Conservation (phyloP, 352 stramenopile genomes). For the Phytophthora megakarya region DNA sequence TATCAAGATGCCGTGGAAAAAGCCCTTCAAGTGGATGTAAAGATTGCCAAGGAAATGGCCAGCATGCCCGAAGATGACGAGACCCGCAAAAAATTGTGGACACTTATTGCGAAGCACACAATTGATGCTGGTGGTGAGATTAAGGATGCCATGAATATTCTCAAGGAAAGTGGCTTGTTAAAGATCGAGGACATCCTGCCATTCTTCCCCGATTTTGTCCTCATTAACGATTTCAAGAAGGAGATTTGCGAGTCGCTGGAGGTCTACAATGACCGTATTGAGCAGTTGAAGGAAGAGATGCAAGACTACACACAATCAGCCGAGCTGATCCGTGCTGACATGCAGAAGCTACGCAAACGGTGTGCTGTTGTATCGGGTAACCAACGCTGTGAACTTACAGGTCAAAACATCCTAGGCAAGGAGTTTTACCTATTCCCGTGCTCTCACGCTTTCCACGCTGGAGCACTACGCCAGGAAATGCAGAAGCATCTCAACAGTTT, state of each 20-base stretch:
- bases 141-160: conserved; percentile 83
- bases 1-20: conserved; percentile 94
- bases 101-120: conserved; percentile 92
- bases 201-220: conserved; percentile 95
- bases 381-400: conserved; percentile 89
- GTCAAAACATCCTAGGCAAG: conserved; percentile 86
- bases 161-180: conserved; percentile 87
- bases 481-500: conserved; percentile 90
- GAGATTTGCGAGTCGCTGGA: conserved; percentile 94
- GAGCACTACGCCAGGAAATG: conserved; percentile 89
- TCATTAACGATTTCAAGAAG: conserved; percentile 96
- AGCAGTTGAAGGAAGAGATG: conserved; percentile 94
- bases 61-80: conserved; percentile 90
- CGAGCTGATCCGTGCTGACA: conserved; percentile 89
- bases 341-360: conserved; percentile 88
- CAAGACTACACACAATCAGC: conserved; percentile 91
- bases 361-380: conserved; percentile 88
- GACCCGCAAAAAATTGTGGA: conserved; percentile 93
- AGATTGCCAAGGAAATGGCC: conserved; percentile 94
- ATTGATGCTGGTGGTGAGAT: conserved; percentile 89
- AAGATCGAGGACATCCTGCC: conserved; percentile 95
- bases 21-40: conserved; percentile 89
- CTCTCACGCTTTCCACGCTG: conserved; percentile 93
- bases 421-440: conserved; percentile 96
- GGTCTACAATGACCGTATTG: conserved; percentile 91